Evolutionary conservation across 2,329 filamentous ascomycete genomes (phyloP), one percentile per base, ranked within the genome.

Genomic region (Penicillium sp.): DNA sequence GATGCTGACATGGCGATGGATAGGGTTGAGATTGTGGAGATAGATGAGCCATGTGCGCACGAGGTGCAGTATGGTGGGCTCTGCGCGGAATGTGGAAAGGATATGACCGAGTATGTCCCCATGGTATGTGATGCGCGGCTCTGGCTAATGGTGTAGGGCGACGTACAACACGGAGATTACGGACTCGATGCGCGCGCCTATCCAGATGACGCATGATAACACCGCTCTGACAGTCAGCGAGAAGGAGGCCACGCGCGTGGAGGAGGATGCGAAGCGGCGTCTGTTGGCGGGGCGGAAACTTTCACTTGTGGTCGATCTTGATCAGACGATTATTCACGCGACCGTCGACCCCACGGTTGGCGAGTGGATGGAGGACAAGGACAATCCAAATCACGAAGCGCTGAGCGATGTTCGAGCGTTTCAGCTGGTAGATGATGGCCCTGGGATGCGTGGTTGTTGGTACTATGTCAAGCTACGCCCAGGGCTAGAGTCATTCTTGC

Each of bases 391-490:
- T 71, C 89, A 97, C 76, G 88, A 91, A 21, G 92, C 93, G 5
- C 90, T 99, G 70, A 93, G 93, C 75, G 90, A 97, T 65, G 93
- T 99, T 45, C 85, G 87, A 70, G 87, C 88, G 65, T 99, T 99
- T 74, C 92, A 97, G 80, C 86, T 99, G 46, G 85, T 89, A 48
- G 94, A 99, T 66, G 93, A 97, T 70, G 90, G 89, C 0, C 90
- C 90, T 2, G 86, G 88, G 26, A 90, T 90, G 64, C 81, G 86
- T 52, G 89, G 89, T n/a, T 94, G 90, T 74, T 97, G 91, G 86
- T 99, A 99, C 78, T 99, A 98, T 78, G 96, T 99, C 82, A 99
- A 99, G 81, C 88, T 97, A 80, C 91, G 95, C 41, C 95, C 95
- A 0, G 93, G 93, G 3, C 81, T 98, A 55, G 83, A 88, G 65